Base-by-base conservation (phyloP, 148 eudicot species). In the Camellia lanceoleosa region DNA sequence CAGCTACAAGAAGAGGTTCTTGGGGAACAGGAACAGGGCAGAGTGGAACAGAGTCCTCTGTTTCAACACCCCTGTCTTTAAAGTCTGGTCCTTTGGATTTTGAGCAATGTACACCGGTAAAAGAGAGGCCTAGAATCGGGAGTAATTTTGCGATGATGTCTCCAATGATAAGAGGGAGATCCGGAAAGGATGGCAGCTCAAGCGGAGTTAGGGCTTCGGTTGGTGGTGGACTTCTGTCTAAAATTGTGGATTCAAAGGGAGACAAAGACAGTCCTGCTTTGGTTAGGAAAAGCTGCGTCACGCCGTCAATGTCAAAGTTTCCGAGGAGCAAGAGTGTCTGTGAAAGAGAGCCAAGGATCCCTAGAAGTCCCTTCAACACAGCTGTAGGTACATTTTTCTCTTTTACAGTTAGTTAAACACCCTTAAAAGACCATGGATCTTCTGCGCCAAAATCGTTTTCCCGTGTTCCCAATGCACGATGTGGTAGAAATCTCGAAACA, bases 321-420 rank as follows among this genome's bases (percentile, higher is more conserved):
- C 87, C 91, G 0, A 86, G 96, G 86, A 93, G 97, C 79, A 95
- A 87, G 76, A 93, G 98, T 79, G 97, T 89, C 8, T 81, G 83
- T 65, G 97, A 89, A 20, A 72, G 97, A 81, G 92, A 92, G 38
- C 87, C 88, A 5, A 89, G 88, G 90, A 82, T 86, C 54, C 65
- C 84, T 3, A 80, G 78, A 66, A 81, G 88, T 83, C 89, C 94
- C 44, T 84, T 81, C 83, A 87, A 86, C 84, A 78, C 85, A 90
- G 82, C 93, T 93, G 97, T 93, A 95, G 97, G 99, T 93, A 90
- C 93, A 92, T 82, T 87, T 79, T 86, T 78, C 84, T 79, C 77
- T 71, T 60, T 61, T 51, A 42, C 23, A 23, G 69, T 68, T 30
- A 30, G 38, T 30, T 30, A 30, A 30, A 30, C 38, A 30, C 38